phyloP scores from a whole-genome alignment of 1,139 yeast species.

The Saccharomycopsis phalli region DNA sequence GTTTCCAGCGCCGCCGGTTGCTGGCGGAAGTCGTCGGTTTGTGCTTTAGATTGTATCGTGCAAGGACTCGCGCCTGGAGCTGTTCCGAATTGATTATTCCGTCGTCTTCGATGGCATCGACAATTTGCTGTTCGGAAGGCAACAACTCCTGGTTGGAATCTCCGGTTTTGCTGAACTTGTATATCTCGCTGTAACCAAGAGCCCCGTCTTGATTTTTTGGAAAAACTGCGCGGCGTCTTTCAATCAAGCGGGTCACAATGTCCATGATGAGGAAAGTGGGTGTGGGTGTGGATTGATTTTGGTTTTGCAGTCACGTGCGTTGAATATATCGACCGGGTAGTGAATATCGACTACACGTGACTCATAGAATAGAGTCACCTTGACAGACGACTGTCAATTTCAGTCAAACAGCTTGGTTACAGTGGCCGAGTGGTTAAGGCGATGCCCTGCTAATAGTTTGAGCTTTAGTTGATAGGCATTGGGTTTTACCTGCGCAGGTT shows the following conservation, averaged over 20 bases:
- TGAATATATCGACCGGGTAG: no score
- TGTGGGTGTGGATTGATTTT: no score
- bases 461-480: constrained; percentile 35
- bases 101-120: background rate
- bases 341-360: no score
- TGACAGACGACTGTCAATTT: no score
- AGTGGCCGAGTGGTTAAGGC: constrained; percentile 89
- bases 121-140: background rate
- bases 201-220: background rate
- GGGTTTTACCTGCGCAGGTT: constrained; percentile 57
- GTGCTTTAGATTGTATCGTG: background rate
- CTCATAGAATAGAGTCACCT: no score
- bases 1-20: constrained; percentile 59
- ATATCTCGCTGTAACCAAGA: constrained; percentile 2
- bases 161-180: constrained; percentile 8
- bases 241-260: constrained; percentile 4
- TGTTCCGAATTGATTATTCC: background rate
- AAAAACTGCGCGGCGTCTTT: constrained; percentile 10
- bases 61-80: background rate
- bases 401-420: no score
- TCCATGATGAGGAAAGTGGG: no score
- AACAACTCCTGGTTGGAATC: background rate
- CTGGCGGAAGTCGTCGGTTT: background rate
- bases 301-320: no score
- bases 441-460: constrained; percentile 60